A percentile compares a stretch with the other conserved stretches of the same genome.
Evolutionary conservation across 257 asterid species (phyloP).

Genomic region (Primulina huaijiensis): DNA sequence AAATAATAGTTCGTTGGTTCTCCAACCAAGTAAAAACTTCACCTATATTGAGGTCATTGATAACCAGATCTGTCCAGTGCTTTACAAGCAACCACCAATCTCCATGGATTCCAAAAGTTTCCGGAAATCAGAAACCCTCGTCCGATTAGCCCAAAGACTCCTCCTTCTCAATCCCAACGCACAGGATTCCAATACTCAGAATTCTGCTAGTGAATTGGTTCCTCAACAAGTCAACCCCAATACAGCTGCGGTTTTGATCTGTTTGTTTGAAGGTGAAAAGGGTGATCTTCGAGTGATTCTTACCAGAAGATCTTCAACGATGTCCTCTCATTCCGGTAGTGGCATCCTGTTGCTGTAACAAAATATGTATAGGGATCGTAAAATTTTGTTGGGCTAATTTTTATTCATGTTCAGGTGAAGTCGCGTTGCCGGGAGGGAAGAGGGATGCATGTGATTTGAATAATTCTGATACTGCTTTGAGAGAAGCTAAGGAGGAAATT

Average conservation of each 20-base stretch:
- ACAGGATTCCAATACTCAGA: slow-evolving; percentile 19
- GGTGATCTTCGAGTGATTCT: slow-evolving; percentile 73
- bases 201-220: slow-evolving; percentile 7
- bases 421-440: slow-evolving; percentile 85
- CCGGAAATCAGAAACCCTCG: slow-evolving; percentile 41
- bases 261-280: slow-evolving; percentile 54
- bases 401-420: slow-evolving; percentile 52
- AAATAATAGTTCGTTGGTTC: too few relatives aligned
- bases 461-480: slow-evolving; percentile 57
- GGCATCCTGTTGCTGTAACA: background rate
- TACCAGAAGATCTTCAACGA: slow-evolving; percentile 62
- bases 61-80: too few relatives aligned
- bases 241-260: slow-evolving; percentile 72
- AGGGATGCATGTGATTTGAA: slow-evolving; percentile 61
- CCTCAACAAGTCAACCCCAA: slow-evolving; percentile 19
- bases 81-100: background rate
- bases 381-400: slow-evolving; percentile 1
- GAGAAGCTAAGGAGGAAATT: slow-evolving; percentile 91
- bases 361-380: background rate
- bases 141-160: slow-evolving; percentile 41
- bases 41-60: too few relatives aligned
- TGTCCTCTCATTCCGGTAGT: slow-evolving; percentile 68
- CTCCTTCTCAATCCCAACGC: slow-evolving; percentile 22
- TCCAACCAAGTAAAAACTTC: too few relatives aligned
- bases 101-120: slow-evolving; percentile 31